Evolutionary conservation across 352 stramenopile species (phyloP), one percentile per base, ranked within the genome.

Genomic region (Blastocystis sp.): DNA sequence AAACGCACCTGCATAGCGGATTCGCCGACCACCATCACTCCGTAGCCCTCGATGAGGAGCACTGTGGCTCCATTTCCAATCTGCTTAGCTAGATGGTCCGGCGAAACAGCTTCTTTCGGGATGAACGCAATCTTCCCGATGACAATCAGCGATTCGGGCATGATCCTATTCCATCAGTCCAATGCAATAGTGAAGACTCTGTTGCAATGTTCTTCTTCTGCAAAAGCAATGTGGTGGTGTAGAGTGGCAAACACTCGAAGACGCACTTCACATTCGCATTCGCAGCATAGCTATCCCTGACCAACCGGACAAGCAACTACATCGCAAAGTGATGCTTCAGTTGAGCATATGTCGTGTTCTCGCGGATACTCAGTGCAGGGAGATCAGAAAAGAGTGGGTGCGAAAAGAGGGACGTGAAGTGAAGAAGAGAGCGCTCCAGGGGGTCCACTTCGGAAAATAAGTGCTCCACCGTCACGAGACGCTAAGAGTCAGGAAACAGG

Each of bases 91-190:
- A 69, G 19, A 33, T 69, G n/a, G 9, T 67, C 50, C 3, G 41
- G 16, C 55, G 35, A 69, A 19, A 29, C 31, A 2, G n/a, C 3
- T n/a, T 62, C 16, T n/a, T 37, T 39, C 2, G 50, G 39, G 26
- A 85, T 67, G 29, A 26, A 69, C 24, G 26, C 55, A 2, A 85
- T 45, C 21, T 66, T 51, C 31, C 50, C 50, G 12, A 85, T 67
- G 13, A 85, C 74, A 10, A 85, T 33, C 9, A 55, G 41, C 6
- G 74, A 85, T 41, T 85, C 74, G 10, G 74, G 74, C 74, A 85
- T 85, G 4, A 85, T 50, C 4, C 74, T 85, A 69, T 55, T 16
- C 45, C 37, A 50, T 60, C 16, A 59, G 26, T 50, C 19, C 3
- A 45, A 2, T 69, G 10, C 24, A n/a, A 45, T 2, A 3, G 35